phyloP scores from a whole-genome alignment of 176 grass and related monocot species.

The Metroxylon sagu region DNA sequence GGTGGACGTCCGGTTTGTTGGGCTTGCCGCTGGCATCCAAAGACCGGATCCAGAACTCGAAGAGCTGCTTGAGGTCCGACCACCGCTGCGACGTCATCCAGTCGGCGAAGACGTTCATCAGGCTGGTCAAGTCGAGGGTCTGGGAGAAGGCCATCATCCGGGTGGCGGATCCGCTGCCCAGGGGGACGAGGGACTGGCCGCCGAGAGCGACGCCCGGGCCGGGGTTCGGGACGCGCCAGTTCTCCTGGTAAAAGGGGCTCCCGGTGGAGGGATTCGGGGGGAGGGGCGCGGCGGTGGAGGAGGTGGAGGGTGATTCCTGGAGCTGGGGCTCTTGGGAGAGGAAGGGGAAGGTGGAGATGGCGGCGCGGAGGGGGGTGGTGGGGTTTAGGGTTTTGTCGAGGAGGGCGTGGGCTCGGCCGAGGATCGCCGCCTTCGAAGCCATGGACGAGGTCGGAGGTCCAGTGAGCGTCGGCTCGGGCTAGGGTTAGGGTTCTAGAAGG shows the following conservation, averaged over 20 bases:
- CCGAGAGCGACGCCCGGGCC: slow-evolving; percentile 17
- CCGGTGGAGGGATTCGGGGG: slow-evolving; percentile 76
- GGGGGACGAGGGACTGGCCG: slow-evolving; percentile 36
- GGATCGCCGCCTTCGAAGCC: slow-evolving; percentile 44
- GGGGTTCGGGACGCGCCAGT: slow-evolving; percentile 66
- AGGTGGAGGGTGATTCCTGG: slow-evolving; percentile 26
- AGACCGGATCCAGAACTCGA: slow-evolving; percentile 74
- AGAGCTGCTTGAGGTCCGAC: slow-evolving; percentile 55
- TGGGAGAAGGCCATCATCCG: slow-evolving; percentile 32
- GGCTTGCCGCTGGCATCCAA: slow-evolving; percentile 71
- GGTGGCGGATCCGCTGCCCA: background rate
- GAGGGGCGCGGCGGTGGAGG: slow-evolving; percentile 29
- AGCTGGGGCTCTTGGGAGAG: slow-evolving; percentile 64
- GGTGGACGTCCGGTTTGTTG: slow-evolving; percentile 76
- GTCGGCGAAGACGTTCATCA: slow-evolving; percentile 59
- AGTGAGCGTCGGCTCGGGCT: background rate
- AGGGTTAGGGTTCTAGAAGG: slow-evolving; percentile 49
- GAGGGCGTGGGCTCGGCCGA: slow-evolving; percentile 39
- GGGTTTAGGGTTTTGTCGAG: background rate
- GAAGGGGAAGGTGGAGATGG: slow-evolving; percentile 56
- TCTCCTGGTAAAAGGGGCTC: slow-evolving; percentile 74
- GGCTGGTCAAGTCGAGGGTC: slow-evolving; percentile 29
- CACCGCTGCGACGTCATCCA: slow-evolving; percentile 67
- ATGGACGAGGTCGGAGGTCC: slow-evolving; percentile 24
- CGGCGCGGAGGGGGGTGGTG: slow-evolving; percentile 24